Evolutionary conservation across 2,329 filamentous ascomycete species (phyloP), one percentile per base, ranked within the genome.

Genomic region (Cucurbitaria berberidis): DNA sequence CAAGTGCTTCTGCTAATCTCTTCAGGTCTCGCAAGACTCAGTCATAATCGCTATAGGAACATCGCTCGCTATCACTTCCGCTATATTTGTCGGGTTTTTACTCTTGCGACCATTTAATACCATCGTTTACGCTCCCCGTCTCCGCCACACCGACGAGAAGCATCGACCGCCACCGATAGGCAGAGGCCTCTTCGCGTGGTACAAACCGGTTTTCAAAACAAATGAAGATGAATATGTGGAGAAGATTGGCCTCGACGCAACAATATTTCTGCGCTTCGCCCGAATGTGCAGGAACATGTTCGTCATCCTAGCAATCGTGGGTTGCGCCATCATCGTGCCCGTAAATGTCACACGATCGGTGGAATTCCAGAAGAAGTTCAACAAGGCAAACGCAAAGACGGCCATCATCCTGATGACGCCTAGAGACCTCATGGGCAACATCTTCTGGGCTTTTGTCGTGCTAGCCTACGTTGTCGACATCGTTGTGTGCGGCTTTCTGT

Each of bases 211-310:
- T 27, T 82, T 92, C 76, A 85, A 82, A 55, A 93, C 90, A 13
- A 87, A 85, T 54, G 95, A 99, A 78, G 79, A 86, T 49, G 83
- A 90, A 13, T 76, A 97, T 57, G 82, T 96, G 21, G 83, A 89
- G n/a, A 86, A 89, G 65, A 87, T 96, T 34, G 95, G 95, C 44
- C 81, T 99, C 79, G 95, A 99, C 76, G 95, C 93, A 8, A 89
- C 90, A 8, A 79, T 99, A 42, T 98, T 99, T 74, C 80, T 99
- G 61, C 88, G 93, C 46, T 93, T 97, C 68, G 85, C 88, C 44
- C 84, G 87, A 62, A 98, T 99, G 95, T 90, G 90, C 70, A 87
- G 95, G 55, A 95, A 96, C 72, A 90, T 98, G 59, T 96, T 98
- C 71, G 70, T 89, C 24, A 77, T 85, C 7, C 77, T 97, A 49